Percentiles rank a stretch among this genome's conserved stretches.
These are phyloP conservation scores for Trichosporon coremiiforme DNA, from an alignment of 1,284 basidiomycete genomes.

Conservation along the genomic window DNA sequence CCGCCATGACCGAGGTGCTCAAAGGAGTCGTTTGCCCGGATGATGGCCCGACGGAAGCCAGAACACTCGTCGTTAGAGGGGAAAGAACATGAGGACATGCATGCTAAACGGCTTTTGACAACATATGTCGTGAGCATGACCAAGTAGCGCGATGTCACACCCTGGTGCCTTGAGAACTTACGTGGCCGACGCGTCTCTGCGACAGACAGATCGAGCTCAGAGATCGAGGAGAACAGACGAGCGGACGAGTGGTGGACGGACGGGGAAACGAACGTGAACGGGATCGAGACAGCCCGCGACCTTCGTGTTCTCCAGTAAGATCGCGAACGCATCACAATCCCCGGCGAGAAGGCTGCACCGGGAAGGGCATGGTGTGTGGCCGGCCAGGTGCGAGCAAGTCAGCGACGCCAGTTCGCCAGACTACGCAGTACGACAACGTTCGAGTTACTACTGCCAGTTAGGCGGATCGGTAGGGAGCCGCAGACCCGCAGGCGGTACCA, in stretches of 20 bases:
- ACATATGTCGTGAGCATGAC: not conserved
- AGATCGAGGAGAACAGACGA: not conserved
- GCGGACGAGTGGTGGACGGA: not conserved
- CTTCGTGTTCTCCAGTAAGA: not conserved
- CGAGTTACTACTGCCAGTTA: constrained; percentile 13
- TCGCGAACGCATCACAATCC: not conserved
- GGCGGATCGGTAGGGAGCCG: not conserved
- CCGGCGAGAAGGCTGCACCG: constrained; percentile 1
- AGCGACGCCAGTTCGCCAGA: not conserved
- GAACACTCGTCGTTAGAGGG: not conserved
- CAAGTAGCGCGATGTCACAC: not conserved
- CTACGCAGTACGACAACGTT: not conserved
- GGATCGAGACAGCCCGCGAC: not conserved
- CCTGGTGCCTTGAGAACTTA: constrained; percentile 10
- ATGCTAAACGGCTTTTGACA: not conserved
- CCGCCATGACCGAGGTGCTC: not conserved
- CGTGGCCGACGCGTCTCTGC: not conserved
- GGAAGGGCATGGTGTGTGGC: not conserved
- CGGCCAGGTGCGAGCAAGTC: not conserved
- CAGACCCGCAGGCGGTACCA: not conserved
- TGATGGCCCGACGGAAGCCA: not conserved
- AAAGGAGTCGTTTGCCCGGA: not conserved
- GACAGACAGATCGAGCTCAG: not conserved
- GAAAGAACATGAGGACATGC: not conserved
- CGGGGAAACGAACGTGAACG: not conserved